Evolutionary conservation across 2,329 filamentous ascomycete genomes (phyloP), one percentile per base, ranked within the genome.

Genomic region (Pseudogymnoascus pannorum): DNA sequence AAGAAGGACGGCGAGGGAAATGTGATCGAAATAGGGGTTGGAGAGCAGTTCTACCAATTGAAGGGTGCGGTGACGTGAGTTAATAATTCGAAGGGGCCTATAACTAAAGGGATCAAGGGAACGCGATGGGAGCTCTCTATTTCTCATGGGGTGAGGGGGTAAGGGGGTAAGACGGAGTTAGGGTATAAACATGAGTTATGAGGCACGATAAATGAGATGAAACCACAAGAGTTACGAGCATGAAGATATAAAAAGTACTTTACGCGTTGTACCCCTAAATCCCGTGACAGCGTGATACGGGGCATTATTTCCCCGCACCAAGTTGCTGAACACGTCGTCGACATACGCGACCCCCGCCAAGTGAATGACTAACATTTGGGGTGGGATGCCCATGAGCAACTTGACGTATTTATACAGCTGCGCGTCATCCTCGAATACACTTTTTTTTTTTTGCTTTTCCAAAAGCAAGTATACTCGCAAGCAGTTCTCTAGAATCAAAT

Each of bases 1-100:
- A 64, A 62, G 9, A 59, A 62, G 35, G 64, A 58, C 0, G 60
- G 67, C 16, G 63, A 14, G 48, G 63, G 44, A 16, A 40, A 18
- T 38, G 18, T 58, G 12, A 26, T 36, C 2, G 57, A 58, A 4
- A 58, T 36, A 12, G 31, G 57, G 20, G 31, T 58, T 58, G 57
- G 57, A 26, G 14, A 38, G 18, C 35, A 40, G 57, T 26, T 58
- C 12, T 36, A 12, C n/a, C 31, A 58, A 36, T 31, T 31, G 2
- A 14, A 58, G 11, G 57, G 31, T 16, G 31, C 18, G 0, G 57
- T 58, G 8, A 26, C 35, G 5, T 58, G 57, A 18, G 57, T 26
- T 9, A 40, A 36, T n/a, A 58, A 58, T 24, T 35, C 31, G 12
- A 18, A 36, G 18, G 35, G 35, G 18, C 18, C 31, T 24, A 18